Evolutionary conservation across 2,329 filamentous ascomycete genomes (phyloP), one percentile per base, ranked within the genome.

Genomic region (Periconia sp.): DNA sequence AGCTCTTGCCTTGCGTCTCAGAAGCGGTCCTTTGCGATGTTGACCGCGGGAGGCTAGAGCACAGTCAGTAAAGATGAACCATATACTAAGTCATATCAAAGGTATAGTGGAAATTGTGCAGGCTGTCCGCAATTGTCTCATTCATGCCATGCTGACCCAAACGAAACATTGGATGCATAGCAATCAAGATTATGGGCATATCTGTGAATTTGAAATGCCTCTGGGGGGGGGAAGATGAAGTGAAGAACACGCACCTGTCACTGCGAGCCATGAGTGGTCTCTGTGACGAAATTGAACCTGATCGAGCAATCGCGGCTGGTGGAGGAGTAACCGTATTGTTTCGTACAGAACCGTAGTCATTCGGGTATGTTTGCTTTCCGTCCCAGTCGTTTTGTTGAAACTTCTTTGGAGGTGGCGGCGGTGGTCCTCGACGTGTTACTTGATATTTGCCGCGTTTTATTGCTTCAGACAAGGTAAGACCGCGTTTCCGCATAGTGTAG

Each of bases 401-500:
- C 34, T 61, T 61, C 4, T n/a, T n/a, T n/a, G n/a, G n/a, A n/a
- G 56, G 43, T 10, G 61, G 55, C 35, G 56, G 56, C 13, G 57
- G 54, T 15, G 55, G 46, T 22, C 56, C 53, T 32, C 58, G 52
- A 17, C 54, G 49, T 9, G 52, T 53, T 28, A 61, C 38, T 41
- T 56, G 54, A 26, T 54, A 44, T 40, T 54, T 65, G 19, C 54
- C 53, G 5, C 56, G 59, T 26, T 52, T 53, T 17, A 68, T 22
- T 10, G 62, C 52, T 43, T 68, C 59, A 13, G 34, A 38, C 25
- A 70, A 49, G n/a, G 63, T 56, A 19, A 70, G 36, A n/a, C 65
- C 64, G 17, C 66, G 65, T 46, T 66, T 69, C 28, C 68, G 63
- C 66, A 70, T 67, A 0, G 62, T 67, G 37, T 70, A 65, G 11